phyloP scores from a whole-genome alignment of 1,284 basidiomycete genomes.

The Boletus hoseneyae region DNA sequence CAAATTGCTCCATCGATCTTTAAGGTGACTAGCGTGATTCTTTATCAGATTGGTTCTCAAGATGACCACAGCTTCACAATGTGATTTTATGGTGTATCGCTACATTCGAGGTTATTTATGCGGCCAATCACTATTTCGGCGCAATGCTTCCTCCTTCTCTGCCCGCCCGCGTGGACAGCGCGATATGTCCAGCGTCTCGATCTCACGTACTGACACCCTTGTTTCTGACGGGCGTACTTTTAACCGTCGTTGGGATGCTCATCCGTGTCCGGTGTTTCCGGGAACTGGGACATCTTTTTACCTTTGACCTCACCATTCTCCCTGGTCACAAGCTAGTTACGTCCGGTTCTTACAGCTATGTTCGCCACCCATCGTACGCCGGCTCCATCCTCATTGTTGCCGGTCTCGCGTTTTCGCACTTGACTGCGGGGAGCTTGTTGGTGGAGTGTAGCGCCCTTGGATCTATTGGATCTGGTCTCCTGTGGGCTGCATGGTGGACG shows the following conservation, averaged over 20 bases:
- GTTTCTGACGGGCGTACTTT: constrained; percentile 48
- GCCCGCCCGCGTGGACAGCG: constrained; percentile 25
- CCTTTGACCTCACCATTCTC: constrained; percentile 58
- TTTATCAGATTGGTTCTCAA: constrained; percentile 1
- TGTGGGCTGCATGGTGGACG: constrained; percentile 50
- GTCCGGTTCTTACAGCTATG: constrained; percentile 48
- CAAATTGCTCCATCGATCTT: constrained; percentile 58
- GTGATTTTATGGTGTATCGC: constrained; percentile 49
- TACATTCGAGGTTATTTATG: constrained; percentile 46
- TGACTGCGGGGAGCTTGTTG: constrained; percentile 53
- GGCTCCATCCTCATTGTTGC: constrained; percentile 48
- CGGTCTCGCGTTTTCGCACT: constrained; percentile 50
- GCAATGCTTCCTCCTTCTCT: constrained; percentile 31
- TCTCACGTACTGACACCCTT: constrained; percentile 40
- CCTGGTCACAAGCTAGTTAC: constrained; percentile 56
- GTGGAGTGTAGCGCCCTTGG: constrained; percentile 46
- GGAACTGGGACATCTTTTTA: constrained; percentile 52
- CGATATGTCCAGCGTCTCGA: constrained; percentile 34
- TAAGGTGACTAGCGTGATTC: constrained; percentile 36
- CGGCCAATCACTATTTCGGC: constrained; percentile 34
- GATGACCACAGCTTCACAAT: constrained; percentile 44
- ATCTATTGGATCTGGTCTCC: constrained; percentile 29
- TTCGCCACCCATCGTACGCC: constrained; percentile 54
- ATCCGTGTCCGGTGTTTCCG: constrained; percentile 40
- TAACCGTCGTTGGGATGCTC: constrained; percentile 44